Conservation (phyloP, 164 flowering plant species). For the Magnolia kwangsiensis region DNA sequence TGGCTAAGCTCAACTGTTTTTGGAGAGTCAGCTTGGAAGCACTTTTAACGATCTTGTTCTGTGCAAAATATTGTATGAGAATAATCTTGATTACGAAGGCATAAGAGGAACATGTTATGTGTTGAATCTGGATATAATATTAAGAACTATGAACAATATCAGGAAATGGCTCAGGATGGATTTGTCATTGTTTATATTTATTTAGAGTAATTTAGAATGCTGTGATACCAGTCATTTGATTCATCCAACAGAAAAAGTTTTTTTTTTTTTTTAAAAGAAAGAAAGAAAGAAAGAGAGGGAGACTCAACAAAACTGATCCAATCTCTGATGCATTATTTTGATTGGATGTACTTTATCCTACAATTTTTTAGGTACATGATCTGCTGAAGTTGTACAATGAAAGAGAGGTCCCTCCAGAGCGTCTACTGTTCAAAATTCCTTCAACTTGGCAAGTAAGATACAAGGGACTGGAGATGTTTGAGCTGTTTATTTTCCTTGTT, state of each 20-base stretch:
- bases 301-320: too few species aligned
- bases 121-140: background rate
- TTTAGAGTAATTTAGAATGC: too few species aligned
- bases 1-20: too few species aligned
- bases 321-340: too few species aligned
- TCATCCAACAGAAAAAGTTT: too few species aligned
- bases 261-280: too few species aligned
- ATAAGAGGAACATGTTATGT: background rate
- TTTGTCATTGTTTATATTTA: too few species aligned
- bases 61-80: background rate
- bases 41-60: too few species aligned
- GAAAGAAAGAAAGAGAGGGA: too few species aligned
- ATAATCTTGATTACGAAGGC: background rate
- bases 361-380: constrained; percentile 66
- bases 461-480: constrained; percentile 13
- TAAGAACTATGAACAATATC: background rate
- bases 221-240: too few species aligned
- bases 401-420: constrained; percentile 67
- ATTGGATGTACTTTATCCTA: background rate
- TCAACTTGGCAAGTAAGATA: constrained; percentile 89
- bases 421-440: constrained; percentile 89
- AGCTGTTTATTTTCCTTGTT: background rate
- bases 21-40: too few species aligned
- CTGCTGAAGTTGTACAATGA: constrained; percentile 68
- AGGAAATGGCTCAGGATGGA: background rate